Conservation (phyloP, 202 grass and related monocot species). For the Digitaria exilis region DNA sequence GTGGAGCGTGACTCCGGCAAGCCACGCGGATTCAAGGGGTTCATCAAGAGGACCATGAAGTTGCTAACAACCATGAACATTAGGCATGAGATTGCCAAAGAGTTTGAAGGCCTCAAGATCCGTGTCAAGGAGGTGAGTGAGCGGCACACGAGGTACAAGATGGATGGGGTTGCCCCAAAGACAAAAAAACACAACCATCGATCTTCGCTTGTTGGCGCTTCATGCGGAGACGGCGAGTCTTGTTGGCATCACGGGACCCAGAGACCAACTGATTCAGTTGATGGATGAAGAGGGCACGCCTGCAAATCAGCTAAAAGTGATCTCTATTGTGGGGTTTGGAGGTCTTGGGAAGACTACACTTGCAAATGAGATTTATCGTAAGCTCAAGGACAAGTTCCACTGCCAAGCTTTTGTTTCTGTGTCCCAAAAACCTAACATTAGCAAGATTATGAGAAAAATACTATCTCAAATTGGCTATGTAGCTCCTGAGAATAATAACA, state of each 20-base stretch:
- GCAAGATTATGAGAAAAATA: not conserved
- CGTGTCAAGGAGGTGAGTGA: not conserved
- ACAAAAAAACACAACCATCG: not conserved
- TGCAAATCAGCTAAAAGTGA: not conserved
- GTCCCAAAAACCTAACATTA: not conserved
- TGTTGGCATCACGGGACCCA: not conserved
- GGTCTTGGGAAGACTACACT: conserved; percentile 8
- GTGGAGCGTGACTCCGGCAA: not conserved
- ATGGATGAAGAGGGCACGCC: not conserved
- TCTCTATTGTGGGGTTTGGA: not conserved
- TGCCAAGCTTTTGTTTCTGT: not conserved
- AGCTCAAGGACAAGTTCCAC: not conserved
- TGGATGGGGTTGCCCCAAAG: not conserved
- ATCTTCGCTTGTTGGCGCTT: not conserved
- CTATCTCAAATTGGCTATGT: not conserved
- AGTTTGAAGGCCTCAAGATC: not conserved
- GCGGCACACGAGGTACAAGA: not conserved
- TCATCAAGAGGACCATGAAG: not conserved
- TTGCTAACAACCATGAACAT: not conserved
- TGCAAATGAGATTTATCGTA: not conserved
- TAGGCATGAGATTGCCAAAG: not conserved
- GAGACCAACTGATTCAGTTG: not conserved
- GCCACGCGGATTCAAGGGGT: not conserved
- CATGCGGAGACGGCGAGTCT: not conserved
- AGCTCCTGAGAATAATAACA: not conserved